A percentile compares a stretch with the other conserved stretches of the same genome.
Evolutionary conservation across 2,329 filamentous ascomycete species (phyloP).

Genomic region (Xylaria arbuscula): DNA sequence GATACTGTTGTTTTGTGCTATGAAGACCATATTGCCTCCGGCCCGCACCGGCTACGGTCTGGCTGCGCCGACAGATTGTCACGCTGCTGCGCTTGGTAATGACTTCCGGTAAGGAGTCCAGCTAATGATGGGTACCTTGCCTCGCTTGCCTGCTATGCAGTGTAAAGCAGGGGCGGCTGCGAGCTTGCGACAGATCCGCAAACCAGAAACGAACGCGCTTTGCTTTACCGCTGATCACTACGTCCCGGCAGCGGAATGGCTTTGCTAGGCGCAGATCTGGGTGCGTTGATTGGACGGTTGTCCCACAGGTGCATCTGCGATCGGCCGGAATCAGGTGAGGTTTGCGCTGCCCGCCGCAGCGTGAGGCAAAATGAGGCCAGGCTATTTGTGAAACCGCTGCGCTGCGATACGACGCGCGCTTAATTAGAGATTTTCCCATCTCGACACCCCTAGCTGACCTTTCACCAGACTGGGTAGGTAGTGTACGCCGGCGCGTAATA

Average conservation of each 20-base stretch:
- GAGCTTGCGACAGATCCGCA: constrained; percentile 52
- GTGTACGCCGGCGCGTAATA: constrained; percentile 5
- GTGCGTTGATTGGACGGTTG: constrained; percentile 28
- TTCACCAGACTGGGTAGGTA: background rate
- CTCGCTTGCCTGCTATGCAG: too few species aligned
- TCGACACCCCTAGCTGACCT: background rate
- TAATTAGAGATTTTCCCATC: background rate
- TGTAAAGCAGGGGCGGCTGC: constrained; percentile 41
- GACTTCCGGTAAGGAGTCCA: background rate
- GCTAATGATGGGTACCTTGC: constrained; percentile 30
- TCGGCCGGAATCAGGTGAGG: constrained; percentile 48
- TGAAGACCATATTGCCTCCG: background rate
- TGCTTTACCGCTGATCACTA: constrained; percentile 42
- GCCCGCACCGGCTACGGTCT: constrained; percentile 1
- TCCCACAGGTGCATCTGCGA: constrained; percentile 42
- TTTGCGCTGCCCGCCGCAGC: constrained; percentile 37
- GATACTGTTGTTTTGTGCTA: too few species aligned
- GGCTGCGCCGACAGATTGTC: background rate
- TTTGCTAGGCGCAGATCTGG: constrained; percentile 23
- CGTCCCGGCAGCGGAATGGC: constrained; percentile 22
- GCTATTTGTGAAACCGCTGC: constrained; percentile 43
- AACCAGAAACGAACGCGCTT: constrained; percentile 48
- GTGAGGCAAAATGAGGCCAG: constrained; percentile 43
- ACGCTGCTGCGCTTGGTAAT: background rate
- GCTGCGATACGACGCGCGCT: constrained; percentile 26